Conservation (phyloP, 2,329 filamentous ascomycete genomes). For the Alternaria brassicae region DNA sequence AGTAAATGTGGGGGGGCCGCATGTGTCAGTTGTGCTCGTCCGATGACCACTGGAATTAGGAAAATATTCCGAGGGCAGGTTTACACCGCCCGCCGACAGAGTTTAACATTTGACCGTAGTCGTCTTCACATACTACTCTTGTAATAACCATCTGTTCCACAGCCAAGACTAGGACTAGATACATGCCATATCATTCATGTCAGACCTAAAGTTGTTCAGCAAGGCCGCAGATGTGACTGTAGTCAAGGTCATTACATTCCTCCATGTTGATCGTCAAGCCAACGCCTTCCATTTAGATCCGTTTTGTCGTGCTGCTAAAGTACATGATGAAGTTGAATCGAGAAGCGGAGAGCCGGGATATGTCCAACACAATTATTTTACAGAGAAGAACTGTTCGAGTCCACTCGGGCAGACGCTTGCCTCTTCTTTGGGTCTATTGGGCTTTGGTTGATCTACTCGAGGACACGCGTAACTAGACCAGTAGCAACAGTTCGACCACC, state of each 20-base stretch:
- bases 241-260: slow-evolving; percentile 27
- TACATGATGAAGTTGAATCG: slow-evolving; percentile 32
- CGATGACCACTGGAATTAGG: background rate
- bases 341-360: slow-evolving; percentile 38
- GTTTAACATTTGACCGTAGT: background rate
- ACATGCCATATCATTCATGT: too few relatives aligned
- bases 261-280: slow-evolving; percentile 24
- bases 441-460: slow-evolving; percentile 36
- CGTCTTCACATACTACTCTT: background rate
- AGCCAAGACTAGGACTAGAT: too few relatives aligned
- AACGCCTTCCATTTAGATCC: slow-evolving; percentile 32
- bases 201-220: background rate
- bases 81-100: background rate
- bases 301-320: slow-evolving; percentile 34
- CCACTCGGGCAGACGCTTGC: slow-evolving; percentile 15
- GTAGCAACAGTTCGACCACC: slow-evolving; percentile 71
- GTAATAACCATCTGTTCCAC: too few relatives aligned
- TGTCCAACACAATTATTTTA: slow-evolving; percentile 33
- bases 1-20: background rate
- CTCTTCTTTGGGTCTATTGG: slow-evolving; percentile 1
- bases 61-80: background rate
- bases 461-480: slow-evolving; percentile 49
- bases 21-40: background rate
- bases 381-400: slow-evolving; percentile 24
- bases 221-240: background rate